A percentile compares a stretch with the other conserved stretches of the same genome.
These are phyloP conservation scores for Quercus rubra DNA, from an alignment of 306 rosid species.

Conservation along the genomic window DNA sequence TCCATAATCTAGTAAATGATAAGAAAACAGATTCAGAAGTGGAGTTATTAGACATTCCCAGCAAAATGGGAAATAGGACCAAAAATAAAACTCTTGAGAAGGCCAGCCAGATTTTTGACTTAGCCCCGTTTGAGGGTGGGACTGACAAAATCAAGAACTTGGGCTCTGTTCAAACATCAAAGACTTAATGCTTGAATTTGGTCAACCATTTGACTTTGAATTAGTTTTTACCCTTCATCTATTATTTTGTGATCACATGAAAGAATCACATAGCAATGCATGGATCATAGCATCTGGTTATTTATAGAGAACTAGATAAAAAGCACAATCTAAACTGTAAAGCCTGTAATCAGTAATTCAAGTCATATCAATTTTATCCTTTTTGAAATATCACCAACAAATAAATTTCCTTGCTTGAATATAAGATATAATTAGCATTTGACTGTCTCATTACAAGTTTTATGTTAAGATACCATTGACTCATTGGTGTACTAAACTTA, in stretches of 20 bases:
- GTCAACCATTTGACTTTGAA: background rate
- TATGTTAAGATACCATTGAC: no score
- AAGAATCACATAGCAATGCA: background rate
- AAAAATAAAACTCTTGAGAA: background rate
- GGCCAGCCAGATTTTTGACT: background rate
- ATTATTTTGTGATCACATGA: background rate
- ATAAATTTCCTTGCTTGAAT: no score
- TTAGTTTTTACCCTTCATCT: background rate
- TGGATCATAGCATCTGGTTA: background rate
- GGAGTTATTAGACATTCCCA: background rate
- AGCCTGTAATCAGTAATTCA: no score
- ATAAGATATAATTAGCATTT: no score
- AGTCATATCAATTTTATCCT: no score
- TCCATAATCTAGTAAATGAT: slow-evolving; percentile 60
- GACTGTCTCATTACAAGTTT: no score
- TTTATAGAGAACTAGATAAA: no score
- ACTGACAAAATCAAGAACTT: background rate
- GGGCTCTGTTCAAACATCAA: background rate
- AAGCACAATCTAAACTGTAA: no score
- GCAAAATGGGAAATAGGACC: background rate
- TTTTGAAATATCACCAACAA: no score
- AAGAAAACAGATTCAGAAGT: slow-evolving; percentile 23
- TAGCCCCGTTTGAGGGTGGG: no score
- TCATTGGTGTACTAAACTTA: no score
- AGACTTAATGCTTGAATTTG: background rate